Conservation (phyloP, 495 filamentous ascomycete species). For the Cercophora samala region DNA sequence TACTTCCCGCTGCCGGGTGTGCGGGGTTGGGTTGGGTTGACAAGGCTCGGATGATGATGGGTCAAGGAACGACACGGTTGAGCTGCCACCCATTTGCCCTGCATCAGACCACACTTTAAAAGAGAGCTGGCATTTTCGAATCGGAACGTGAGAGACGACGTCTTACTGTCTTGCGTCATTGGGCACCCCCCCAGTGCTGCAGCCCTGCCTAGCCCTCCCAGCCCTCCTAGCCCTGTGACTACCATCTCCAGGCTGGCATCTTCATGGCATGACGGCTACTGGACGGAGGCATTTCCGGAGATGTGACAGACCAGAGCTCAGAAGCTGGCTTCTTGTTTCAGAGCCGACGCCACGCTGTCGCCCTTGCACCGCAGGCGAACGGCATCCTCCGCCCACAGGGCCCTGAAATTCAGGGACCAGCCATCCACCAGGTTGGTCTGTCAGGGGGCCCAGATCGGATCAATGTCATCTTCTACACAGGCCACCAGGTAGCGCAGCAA, state of each 20-base stretch:
- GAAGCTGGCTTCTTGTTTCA: constrained; percentile 3
- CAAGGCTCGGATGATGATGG: background rate
- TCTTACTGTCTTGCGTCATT: background rate
- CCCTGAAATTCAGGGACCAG: background rate
- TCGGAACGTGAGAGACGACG: background rate
- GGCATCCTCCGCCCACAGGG: constrained; percentile 7
- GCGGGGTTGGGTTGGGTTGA: background rate
- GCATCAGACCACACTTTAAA: too few relatives aligned
- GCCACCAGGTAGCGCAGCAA: background rate
- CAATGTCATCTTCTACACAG: background rate
- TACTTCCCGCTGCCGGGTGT: background rate
- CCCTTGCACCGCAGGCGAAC: background rate
- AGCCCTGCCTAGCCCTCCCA: background rate
- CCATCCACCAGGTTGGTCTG: background rate
- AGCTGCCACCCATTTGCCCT: too few relatives aligned
- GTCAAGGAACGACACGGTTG: background rate
- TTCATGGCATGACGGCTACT: background rate
- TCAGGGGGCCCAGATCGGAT: background rate
- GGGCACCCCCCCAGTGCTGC: background rate
- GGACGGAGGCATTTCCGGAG: background rate
- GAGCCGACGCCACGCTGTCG: constrained; percentile 3
- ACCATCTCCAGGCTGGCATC: background rate
- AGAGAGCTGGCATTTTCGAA: too few relatives aligned
- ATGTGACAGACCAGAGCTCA: background rate
- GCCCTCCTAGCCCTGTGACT: background rate